phyloP scores from a whole-genome alignment of 768 basidiomycete genomes.

The Suillus plorans region DNA sequence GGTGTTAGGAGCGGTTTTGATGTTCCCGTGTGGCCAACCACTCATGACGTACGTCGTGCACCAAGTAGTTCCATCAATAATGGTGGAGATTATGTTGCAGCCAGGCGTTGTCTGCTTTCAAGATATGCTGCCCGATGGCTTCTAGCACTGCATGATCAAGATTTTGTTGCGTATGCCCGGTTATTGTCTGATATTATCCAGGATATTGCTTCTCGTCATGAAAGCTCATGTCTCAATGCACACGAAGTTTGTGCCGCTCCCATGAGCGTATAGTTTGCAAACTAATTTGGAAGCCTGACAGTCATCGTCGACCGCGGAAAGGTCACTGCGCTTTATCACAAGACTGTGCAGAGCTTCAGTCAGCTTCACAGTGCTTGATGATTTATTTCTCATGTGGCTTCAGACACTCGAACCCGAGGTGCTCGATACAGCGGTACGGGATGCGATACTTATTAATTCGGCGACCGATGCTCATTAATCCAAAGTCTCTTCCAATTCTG shows the following conservation, averaged over 20 bases:
- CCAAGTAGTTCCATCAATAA: slow-evolving; percentile 46
- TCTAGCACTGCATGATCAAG: slow-evolving; percentile 62
- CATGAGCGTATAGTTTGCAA: not conserved
- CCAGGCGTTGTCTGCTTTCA: slow-evolving; percentile 50
- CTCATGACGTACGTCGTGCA: slow-evolving; percentile 30
- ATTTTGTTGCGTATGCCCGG: slow-evolving; percentile 49
- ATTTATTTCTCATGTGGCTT: slow-evolving; percentile 61
- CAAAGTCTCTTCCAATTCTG: slow-evolving; percentile 53
- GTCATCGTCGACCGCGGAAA: slow-evolving; percentile 32
- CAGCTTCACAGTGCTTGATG: slow-evolving; percentile 57
- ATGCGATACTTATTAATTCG: not conserved
- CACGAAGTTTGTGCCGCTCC: slow-evolving; percentile 1
- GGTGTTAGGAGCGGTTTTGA: slow-evolving; percentile 55
- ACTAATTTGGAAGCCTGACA: not conserved
- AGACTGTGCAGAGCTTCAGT: slow-evolving; percentile 54
- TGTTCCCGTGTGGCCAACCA: slow-evolving; percentile 54
- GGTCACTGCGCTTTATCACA: slow-evolving; percentile 49
- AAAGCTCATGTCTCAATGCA: not conserved
- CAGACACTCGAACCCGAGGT: slow-evolving; percentile 39
- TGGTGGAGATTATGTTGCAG: slow-evolving; percentile 70
- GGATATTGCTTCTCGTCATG: slow-evolving; percentile 37
- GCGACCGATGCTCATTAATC: not conserved
- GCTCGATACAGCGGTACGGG: slow-evolving; percentile 40
- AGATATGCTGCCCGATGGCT: slow-evolving; percentile 71
- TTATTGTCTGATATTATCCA: slow-evolving; percentile 54